Evolutionary conservation across 202 grass and related monocot species (phyloP).

Genomic region (Carex arenaria): DNA sequence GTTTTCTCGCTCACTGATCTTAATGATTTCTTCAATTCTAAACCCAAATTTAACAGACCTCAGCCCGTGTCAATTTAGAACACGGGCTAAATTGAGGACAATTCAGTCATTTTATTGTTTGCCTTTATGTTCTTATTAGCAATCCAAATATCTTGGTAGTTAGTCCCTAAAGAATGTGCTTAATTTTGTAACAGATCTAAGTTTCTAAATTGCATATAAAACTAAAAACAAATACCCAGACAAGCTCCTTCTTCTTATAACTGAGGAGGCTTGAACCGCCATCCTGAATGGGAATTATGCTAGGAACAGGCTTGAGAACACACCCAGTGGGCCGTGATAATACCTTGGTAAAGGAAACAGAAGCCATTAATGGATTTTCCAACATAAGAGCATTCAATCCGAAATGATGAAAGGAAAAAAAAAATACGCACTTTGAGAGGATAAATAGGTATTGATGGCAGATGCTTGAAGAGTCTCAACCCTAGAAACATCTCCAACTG

Average conservation of each 20-base stretch:
- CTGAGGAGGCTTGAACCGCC: slow-evolving; percentile 81
- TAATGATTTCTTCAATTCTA: not conserved
- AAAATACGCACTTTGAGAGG: slow-evolving; percentile 77
- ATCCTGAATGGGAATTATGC: slow-evolving; percentile 61
- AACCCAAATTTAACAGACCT: not conserved
- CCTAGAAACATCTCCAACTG: slow-evolving; percentile 98
- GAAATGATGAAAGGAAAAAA: slow-evolving; percentile 23
- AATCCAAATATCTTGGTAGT: not conserved
- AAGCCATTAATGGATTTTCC: slow-evolving; percentile 19
- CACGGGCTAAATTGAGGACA: not conserved
- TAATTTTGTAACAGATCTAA: not conserved
- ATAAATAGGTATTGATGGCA: slow-evolving; percentile 75
- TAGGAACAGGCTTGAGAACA: slow-evolving; percentile 90
- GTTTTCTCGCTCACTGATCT: not conserved
- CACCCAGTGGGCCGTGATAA: slow-evolving; percentile 85
- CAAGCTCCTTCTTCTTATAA: slow-evolving; percentile 88
- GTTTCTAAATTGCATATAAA: not conserved
- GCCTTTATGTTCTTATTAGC: not conserved
- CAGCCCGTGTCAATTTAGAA: not conserved
- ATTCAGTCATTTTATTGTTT: not conserved
- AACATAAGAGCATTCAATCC: slow-evolving; percentile 15
- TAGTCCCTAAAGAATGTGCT: slow-evolving; percentile 12
- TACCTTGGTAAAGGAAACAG: slow-evolving; percentile 54
- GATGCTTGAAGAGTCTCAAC: slow-evolving; percentile 94
- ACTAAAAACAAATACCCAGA: slow-evolving; percentile 65